Base-by-base conservation (phyloP, 495 filamentous ascomycete genomes). In the Pyronema omphalodes region DNA sequence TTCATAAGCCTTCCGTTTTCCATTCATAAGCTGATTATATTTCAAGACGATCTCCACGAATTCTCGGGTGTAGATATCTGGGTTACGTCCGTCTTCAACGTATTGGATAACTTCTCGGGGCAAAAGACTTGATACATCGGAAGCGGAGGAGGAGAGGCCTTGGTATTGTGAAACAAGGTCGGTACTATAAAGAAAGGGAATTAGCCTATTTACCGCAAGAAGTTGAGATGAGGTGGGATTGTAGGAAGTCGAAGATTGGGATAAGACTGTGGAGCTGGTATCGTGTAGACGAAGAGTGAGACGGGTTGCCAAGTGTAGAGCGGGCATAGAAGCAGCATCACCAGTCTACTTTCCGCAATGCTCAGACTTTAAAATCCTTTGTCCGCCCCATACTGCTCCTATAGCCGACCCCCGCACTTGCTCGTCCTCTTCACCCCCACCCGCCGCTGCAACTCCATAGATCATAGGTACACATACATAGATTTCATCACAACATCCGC, bases 51-150 rank as follows among this genome's bases (percentile, higher is more conserved):
- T 72, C 78, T 98, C 93, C 45, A 96, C 87, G 63, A 95, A 94
- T 71, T 96, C 88, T 37, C 91, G 77, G 51, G 89, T 96, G 73
- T 95, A 99, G 69, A 99, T 94, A 66, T 96, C 89, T 11, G 91
- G 91, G 70, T 99, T 99, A 44, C 91, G 83, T 9, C 86, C 80
- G 51, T 83, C 75, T 67, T 95, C 88, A 49, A 99, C 85, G 71
- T 99, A 99, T 56, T 83, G 74, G 62, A 95, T 83, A 9, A 98
- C 79, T 59, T 94, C 88, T n/a, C 82, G 79, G 2, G 91, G 89
- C 23, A 96, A 74, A 11, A 54, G 58, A 7, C 53, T 45, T 35
- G 63, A 63, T 15, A 75, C 73, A 53, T 70, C 68, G 44, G 70
- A 70, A 12, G 73, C 65, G 11, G 76, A 63, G 12, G 63, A 55